Base-by-base conservation (phyloP, 1,284 basidiomycete genomes). In the Psilocybe mexicana region DNA sequence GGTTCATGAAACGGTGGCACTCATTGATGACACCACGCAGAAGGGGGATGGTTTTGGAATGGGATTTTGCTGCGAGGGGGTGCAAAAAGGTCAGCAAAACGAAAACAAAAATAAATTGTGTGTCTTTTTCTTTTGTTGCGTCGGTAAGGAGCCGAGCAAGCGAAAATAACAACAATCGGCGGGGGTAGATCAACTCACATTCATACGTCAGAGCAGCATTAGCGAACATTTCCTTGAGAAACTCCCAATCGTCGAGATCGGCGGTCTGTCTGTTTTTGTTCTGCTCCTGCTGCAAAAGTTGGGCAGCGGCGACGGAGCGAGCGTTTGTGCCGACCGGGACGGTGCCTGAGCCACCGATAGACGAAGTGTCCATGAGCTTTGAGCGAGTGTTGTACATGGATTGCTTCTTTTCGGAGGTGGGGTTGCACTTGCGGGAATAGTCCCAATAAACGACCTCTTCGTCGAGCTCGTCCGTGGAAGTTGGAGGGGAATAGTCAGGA, bases 1-100 rank as follows among this genome's bases (percentile, higher is more conserved):
- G 69, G 33, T 75, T 63, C 53, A 86, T 74, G 60, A 86, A 83
- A 36, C 82, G 79, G 67, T 85, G 81, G 67, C 84, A 87, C 69
- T 87, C 85, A 63, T 86, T 84, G 3, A 88, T 79, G 53, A 88
- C 82, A 4, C 80, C 85, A 42, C 85, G 78, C 43, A 88, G 70
- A 3, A 85, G 74, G 0, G 82, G 78, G 3, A 85, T 71, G 0
- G 83, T 79, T 56, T 83, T 79, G 35, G 68, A 60, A 18, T 75
- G 65, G 55, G 81, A 77, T 60, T 80, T 79, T 52, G 70, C 83
- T 84, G 62, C 26, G 48, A 18, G 2, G 18, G 7, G 35, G 12
- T 36, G 18, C 18, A 18, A 18, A 18, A 18, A 18, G 18, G 18
- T 18, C 18, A 18, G 18, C 18, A 18, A 18, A 18, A 18, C 18